Conservation (phyloP, 2,329 filamentous ascomycete genomes). For the Scedosporium dehoogii region DNA sequence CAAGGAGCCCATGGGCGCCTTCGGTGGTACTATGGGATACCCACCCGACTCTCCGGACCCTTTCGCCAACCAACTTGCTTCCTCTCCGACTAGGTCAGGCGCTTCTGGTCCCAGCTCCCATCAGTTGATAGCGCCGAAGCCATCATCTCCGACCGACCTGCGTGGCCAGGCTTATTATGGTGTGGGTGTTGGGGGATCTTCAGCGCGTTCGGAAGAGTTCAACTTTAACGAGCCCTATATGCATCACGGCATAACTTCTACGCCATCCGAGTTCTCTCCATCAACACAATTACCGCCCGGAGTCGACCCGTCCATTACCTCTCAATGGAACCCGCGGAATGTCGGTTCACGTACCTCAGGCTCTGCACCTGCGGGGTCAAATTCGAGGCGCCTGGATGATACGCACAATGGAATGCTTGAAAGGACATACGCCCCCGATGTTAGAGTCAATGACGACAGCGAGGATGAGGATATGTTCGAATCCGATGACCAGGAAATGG, state of each 20-base stretch:
- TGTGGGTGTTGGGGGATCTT: constrained; percentile 20
- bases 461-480: constrained; percentile 8
- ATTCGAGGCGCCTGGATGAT: background rate
- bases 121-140: constrained; percentile 41
- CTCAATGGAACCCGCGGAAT: background rate
- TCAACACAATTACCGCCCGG: background rate
- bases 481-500: constrained; percentile 8
- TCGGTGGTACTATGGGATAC: constrained; percentile 34
- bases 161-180: constrained; percentile 17
- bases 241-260: constrained; percentile 9
- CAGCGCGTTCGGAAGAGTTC: constrained; percentile 16
- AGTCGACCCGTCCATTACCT: background rate
- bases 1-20: constrained; percentile 59
- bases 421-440: constrained; percentile 5
- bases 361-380: background rate
- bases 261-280: background rate
- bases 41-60: constrained; percentile 23
- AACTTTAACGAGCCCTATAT: constrained; percentile 13
- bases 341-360: background rate
- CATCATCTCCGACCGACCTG: constrained; percentile 26
- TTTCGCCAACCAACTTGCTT: constrained; percentile 26
- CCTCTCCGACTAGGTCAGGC: constrained; percentile 28
- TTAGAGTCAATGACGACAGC: constrained; percentile 1
- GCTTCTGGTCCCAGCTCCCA: constrained; percentile 26
- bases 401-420: background rate